phyloP scores from a whole-genome alignment of 1,284 basidiomycete genomes.

The Erythrobasidium hasegawianum region DNA sequence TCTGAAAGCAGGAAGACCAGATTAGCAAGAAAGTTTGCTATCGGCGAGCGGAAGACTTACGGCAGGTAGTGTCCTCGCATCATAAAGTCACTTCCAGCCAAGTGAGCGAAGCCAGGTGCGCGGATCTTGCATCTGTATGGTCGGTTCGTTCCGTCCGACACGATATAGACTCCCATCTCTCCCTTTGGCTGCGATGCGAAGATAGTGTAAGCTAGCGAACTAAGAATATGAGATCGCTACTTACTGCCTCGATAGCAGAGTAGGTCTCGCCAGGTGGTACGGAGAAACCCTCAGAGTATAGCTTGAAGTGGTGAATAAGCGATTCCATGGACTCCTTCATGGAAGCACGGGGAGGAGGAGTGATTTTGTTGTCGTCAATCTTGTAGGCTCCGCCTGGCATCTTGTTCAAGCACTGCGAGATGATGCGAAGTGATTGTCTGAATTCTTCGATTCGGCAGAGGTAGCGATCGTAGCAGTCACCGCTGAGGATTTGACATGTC shows the following conservation, averaged over 20 bases:
- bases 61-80: constrained; percentile 56
- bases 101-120: constrained; percentile 83
- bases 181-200: no score
- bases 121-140: constrained; percentile 93
- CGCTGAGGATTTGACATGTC: constrained; percentile 48
- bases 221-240: no score
- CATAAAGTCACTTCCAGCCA: constrained; percentile 91
- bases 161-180: constrained; percentile 72
- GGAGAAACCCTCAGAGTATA: constrained; percentile 86
- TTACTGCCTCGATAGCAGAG: constrained; percentile 92
- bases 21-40: no score
- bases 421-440: constrained; percentile 87
- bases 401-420: constrained; percentile 91
- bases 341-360: constrained; percentile 89
- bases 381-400: constrained; percentile 91
- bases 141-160: constrained; percentile 86
- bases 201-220: no score
- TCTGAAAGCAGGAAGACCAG: constrained; percentile 69
- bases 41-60: no score
- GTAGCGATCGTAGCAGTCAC: constrained; percentile 94
- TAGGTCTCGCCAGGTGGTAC: constrained; percentile 98
- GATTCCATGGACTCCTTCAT: constrained; percentile 97
- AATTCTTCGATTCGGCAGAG: constrained; percentile 97
- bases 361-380: constrained; percentile 95
- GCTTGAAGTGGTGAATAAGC: constrained; percentile 92